Percentiles rank a stretch among this genome's conserved stretches.
These are phyloP conservation scores for Zygosaccharomyces siamensis DNA, from an alignment of 805 yeast genomes.

Conservation along the genomic window DNA sequence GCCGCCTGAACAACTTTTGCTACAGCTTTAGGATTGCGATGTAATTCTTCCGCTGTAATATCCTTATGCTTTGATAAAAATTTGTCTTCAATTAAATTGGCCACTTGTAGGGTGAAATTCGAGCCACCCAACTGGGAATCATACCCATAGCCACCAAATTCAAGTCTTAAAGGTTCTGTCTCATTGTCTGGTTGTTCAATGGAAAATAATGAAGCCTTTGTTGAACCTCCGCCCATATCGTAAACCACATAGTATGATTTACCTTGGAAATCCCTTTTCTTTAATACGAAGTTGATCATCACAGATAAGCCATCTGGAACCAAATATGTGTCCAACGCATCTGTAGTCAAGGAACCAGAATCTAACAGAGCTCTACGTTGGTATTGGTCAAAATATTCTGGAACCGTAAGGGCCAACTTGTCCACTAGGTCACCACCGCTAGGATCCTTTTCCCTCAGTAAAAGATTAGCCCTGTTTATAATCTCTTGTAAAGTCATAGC, in stretches of 20 bases:
- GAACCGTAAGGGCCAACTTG: conserved; percentile 72
- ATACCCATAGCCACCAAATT: conserved; percentile 67
- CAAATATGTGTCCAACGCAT: conserved; percentile 52
- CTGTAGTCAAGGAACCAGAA: conserved; percentile 58
- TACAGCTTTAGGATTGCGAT: conserved; percentile 49
- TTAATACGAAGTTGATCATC: conserved; percentile 69
- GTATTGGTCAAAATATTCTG: conserved; percentile 59
- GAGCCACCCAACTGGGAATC: conserved; percentile 74
- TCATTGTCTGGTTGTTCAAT: conserved; percentile 43
- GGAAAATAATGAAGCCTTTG: conserved; percentile 78
- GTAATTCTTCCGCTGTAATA: conserved; percentile 38
- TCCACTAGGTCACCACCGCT: conserved; percentile 45
- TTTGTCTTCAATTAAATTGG: conserved; percentile 53
- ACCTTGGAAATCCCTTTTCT: conserved; percentile 22
- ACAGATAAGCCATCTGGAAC: conserved; percentile 93
- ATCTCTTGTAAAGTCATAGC: conserved; percentile 79
- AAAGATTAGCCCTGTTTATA: conserved; percentile 55
- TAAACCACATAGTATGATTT: conserved; percentile 59
- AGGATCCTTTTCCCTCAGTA: conserved; percentile 51
- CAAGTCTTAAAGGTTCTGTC: conserved; percentile 44
- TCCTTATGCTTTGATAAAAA: conserved; percentile 47
- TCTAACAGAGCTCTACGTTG: conserved; percentile 71
- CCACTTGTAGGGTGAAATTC: conserved; percentile 59
- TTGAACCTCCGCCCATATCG: conserved; percentile 92
- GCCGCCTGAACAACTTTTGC: conserved; percentile 75